Base-by-base conservation (phyloP, 495 filamentous ascomycete genomes). In the Poronia punctata region DNA sequence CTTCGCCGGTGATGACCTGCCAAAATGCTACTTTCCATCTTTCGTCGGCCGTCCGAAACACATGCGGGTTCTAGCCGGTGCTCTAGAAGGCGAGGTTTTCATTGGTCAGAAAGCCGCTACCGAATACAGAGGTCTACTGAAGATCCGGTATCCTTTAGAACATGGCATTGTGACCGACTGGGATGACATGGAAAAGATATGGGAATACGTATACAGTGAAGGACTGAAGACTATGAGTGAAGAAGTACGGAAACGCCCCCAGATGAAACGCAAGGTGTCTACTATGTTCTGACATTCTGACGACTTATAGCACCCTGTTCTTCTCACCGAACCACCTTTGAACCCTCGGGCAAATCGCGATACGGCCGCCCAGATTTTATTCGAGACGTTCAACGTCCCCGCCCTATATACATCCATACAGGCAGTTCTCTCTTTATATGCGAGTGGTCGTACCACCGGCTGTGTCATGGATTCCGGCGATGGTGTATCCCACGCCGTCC, bases 141-240 rank as follows among this genome's bases (percentile, higher is more conserved):
- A 96, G 70, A 88, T 99, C 54, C 76, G 79, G 35, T 97, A 97
- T 56, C 92, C 92, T 28, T 72, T 99, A 40, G 93, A 96, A 62
- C 92, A 99, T 25, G 92, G 92, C 54, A 92, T 97, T 48, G 92
- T 99, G 32, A 99, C 92, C 45, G 89, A 99, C 65, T 99, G 92
- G 92, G 92, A 97, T 54, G 92, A 99, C 57, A 99, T 99, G 92
- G 92, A 97, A 69, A 83, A 86, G 62, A 99, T 99, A 65, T 99
- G 92, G 92, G 84, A 88, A 49, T 75, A 70, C 42, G 74, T 78
- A 2, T 78, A 78, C 50, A 70, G 67, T 19, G 74, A 78, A 43
- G 77, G 76, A 28, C 64, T 99, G 49, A 97, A 96, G 69, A 95
- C 90, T 18, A 73, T 95, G 54, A 94, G 88, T 54, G 92, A 97